Percentiles rank a stretch among this genome's conserved stretches.
Evolutionary conservation across 2,329 filamentous ascomycete genomes (phyloP).

Genomic region (Lecanicillium sp.): DNA sequence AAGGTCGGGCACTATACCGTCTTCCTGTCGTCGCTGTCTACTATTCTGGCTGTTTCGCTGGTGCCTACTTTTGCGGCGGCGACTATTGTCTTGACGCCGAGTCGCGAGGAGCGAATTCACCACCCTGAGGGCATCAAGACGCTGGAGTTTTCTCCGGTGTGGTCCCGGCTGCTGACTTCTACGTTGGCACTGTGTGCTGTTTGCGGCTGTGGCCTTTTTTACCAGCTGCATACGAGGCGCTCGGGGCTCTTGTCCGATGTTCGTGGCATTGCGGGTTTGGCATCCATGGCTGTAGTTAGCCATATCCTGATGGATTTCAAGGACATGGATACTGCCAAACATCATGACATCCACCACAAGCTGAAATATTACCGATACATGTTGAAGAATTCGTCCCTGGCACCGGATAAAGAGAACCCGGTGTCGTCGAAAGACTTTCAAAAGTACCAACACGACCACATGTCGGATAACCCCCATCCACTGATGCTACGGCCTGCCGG

Average conservation of each 20-base stretch:
- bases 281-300: slow-evolving; percentile 65
- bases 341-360: slow-evolving; percentile 58
- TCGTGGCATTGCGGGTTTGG: slow-evolving; percentile 64
- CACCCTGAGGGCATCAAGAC: slow-evolving; percentile 38
- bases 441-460: slow-evolving; percentile 38
- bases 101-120: slow-evolving; percentile 32
- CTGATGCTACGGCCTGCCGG: slow-evolving; percentile 56
- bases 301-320: slow-evolving; percentile 70
- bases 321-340: slow-evolving; percentile 59
- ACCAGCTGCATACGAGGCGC: slow-evolving; percentile 51
- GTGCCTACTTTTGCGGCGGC: slow-evolving; percentile 62
- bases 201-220: slow-evolving; percentile 49
- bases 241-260: slow-evolving; percentile 62
- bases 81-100: slow-evolving; percentile 48
- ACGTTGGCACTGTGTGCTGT: slow-evolving; percentile 49
- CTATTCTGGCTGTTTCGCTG: slow-evolving; percentile 56
- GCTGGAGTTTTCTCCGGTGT: slow-evolving; percentile 47
- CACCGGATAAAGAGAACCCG: slow-evolving; percentile 49
- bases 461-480: slow-evolving; percentile 56
- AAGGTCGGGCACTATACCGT: slow-evolving; percentile 60
- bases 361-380: slow-evolving; percentile 61
- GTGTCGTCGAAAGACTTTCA: slow-evolving; percentile 32
- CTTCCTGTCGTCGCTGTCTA: slow-evolving; percentile 55
- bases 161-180: slow-evolving; percentile 52
- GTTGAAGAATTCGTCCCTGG: slow-evolving; percentile 61